phyloP scores from a whole-genome alignment of 2,329 filamentous ascomycete genomes.

The Colletotrichum godetiae region DNA sequence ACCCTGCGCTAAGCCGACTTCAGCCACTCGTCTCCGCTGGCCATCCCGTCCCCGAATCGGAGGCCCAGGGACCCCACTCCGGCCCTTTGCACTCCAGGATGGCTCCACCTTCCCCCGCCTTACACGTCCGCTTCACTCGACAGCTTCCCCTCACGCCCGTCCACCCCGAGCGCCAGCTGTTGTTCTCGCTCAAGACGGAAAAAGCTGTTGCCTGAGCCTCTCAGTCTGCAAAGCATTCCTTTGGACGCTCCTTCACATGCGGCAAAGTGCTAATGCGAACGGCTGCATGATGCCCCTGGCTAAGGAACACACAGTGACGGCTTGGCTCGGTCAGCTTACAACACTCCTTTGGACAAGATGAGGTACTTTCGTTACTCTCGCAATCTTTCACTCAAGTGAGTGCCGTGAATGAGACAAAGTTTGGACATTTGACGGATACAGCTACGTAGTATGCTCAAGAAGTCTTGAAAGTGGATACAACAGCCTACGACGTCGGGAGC shows the following conservation, averaged over 20 bases:
- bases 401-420: neutral
- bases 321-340: neutral
- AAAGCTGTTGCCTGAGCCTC: neutral
- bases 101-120: constrained; percentile 13
- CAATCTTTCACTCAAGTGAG: neutral
- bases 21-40: neutral
- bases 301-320: neutral
- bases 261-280: neutral
- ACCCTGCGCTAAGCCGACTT: constrained; percentile 14
- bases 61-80: constrained; percentile 18
- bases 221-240: neutral
- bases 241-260: neutral
- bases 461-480: neutral
- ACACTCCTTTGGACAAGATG: neutral
- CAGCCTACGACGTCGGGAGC: neutral
- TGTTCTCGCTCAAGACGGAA: neutral
- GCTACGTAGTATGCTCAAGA: neutral
- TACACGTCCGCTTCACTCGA: neutral
- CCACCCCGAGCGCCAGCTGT: constrained; percentile 23
- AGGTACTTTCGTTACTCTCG: neutral
- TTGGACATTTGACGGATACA: no score
- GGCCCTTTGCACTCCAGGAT: neutral
- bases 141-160: neutral
- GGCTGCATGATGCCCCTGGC: constrained; percentile 8
- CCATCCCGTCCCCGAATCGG: constrained; percentile 10